Base-by-base conservation (phyloP, 1,284 basidiomycete genomes). In the Thelephora terrestris region DNA sequence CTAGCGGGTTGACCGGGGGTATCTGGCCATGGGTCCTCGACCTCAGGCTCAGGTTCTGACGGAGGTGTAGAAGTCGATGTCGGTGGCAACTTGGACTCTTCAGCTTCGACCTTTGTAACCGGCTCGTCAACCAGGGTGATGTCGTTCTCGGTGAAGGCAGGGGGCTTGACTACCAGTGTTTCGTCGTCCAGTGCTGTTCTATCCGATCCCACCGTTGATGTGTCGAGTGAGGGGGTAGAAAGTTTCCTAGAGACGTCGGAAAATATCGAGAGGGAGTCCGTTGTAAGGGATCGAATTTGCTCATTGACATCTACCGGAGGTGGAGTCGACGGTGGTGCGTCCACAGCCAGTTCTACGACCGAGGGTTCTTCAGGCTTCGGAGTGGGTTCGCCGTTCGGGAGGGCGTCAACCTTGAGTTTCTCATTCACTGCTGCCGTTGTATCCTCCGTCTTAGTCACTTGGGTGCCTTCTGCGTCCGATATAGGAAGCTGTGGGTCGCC, bases 181-280 rank as follows among this genome's bases (percentile, higher is more conserved):
- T 32, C 29, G 7, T 12, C 29, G 12, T 14, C 29, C 14, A 32
- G 6, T 7, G 9, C 29, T 10, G 29, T 36, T 27, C 14, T 37
- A 32, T 23, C 43, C 43, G 18, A 29, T 29, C 36, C 34, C 4
- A 18, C 23, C 34, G 27, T 20, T 12, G 32, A 17, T 23, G 5
- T 21, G 10, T 46, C 45, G 34, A 10, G 36, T 32, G 29, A 32
- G 12, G 29, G 29, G 3, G 12, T 32, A 12, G 29, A 32, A 32
- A 32, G 5, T 6, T 32, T 32, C 9, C 37, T 5, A 23, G 43
- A 3, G 27, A 9, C 9, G n/a, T 47, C 38, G 16, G 25, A 23
- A n/a, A n/a, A 46, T 42, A 25, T 10, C 43, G 45, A 38, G 27
- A n/a, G 21, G 17, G 27, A 64, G 18, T 73, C 59, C 43, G 44